Evolutionary conservation across 192 early-diverging fungal genomes (phyloP).

Genomic region (Spizellomyces sp.): DNA sequence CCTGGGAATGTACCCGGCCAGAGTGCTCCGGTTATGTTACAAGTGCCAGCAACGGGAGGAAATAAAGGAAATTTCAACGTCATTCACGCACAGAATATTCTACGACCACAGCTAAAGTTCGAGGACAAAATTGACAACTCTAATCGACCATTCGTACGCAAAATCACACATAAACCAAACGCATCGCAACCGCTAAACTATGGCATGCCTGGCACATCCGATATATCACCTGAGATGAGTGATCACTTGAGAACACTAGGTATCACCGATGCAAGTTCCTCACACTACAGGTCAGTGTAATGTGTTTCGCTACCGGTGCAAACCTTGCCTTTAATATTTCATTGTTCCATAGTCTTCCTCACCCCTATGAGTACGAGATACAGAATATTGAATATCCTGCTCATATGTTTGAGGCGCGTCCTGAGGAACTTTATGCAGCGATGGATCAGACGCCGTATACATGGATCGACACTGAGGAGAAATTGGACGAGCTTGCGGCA

Average conservation of each 20-base stretch:
- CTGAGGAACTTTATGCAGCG: constrained; percentile 52
- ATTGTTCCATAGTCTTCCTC: constrained; percentile 50
- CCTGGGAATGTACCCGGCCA: background rate
- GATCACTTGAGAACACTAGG: constrained; percentile 39
- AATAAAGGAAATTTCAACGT: constrained; percentile 9
- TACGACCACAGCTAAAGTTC: constrained; percentile 87
- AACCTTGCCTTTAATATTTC: background rate
- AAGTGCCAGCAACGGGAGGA: background rate
- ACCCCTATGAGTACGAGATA: constrained; percentile 95
- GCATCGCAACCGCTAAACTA: constrained; percentile 75
- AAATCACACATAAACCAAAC: constrained; percentile 81
- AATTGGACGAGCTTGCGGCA: constrained; percentile 64
- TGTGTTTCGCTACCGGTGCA: background rate
- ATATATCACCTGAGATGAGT: constrained; percentile 37
- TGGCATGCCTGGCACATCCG: constrained; percentile 39
- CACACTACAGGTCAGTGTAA: background rate
- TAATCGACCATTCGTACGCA: constrained; percentile 74
- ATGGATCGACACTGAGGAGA: constrained; percentile 82
- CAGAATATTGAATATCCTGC: constrained; percentile 72
- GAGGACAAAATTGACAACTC: constrained; percentile 89
- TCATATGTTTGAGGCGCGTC: constrained; percentile 61
- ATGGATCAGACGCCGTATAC: constrained; percentile 74
- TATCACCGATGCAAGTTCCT: constrained; percentile 37
- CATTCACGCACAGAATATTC: constrained; percentile 51
- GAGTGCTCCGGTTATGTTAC: constrained; percentile 14